Base-by-base conservation (phyloP, 2,329 filamentous ascomycete genomes). In the Tothia fuscella region DNA sequence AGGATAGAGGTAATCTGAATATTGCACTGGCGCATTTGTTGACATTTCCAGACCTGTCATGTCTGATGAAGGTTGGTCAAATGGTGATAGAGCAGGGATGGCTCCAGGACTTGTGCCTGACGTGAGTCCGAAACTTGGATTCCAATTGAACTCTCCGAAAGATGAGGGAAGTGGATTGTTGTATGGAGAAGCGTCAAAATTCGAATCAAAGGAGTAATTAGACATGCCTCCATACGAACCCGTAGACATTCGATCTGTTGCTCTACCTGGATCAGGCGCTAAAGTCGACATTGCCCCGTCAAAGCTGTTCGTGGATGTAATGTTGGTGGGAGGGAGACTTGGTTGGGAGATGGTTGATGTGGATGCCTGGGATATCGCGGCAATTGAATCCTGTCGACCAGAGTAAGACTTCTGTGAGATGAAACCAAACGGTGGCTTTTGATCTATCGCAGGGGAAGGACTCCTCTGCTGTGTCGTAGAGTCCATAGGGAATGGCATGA, bases 101-200 rank as follows among this genome's bases (percentile, higher is more conserved):
- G 22, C 30, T 14, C 25, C 22, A 10, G 41, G 25, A 1, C 13
- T 21, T 16, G 29, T n/a, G 14, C 32, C 31, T 12, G 22, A 16
- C 1, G 39, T 14, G 19, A 46, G 25, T n/a, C 31, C 28, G 40
- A 42, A 43, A 12, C 33, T 32, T 7, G 43, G 39, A 31, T 42
- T 38, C 40, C 43, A 46, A n/a, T 29, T 32, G 32, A 43, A 29
- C 5, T 46, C 33, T 19, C 51, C 47, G 16, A 49, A 49, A 42
- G 50, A 56, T 19, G 51, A 41, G 3, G 58, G 58, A 2, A 61
- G 48, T 12, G 52, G 47, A 40, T 54, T 58, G 29, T 44, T 28
- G 37, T 26, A 43, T n/a, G 21, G 32, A 6, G 31, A 12, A 17
- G 39, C 29, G 20, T 41, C 30, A 17, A 41, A 41, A n/a, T 20